Percentiles rank a stretch among this genome's conserved stretches.
Evolutionary conservation across 345 rosid species (phyloP).

Genomic region (Melaleuca quinquenervia): DNA sequence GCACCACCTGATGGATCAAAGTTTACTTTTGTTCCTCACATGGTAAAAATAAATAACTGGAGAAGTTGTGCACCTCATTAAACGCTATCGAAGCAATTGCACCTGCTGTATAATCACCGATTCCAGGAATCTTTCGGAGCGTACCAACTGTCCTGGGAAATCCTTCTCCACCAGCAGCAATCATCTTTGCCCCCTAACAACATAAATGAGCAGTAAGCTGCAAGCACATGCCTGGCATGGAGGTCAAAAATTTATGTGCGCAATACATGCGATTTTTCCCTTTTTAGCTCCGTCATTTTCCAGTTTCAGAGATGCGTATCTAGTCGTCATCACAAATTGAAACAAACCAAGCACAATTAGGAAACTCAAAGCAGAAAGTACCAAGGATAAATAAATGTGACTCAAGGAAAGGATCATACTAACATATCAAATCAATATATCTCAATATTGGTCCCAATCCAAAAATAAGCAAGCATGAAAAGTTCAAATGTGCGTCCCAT

Average conservation of each 20-base stretch:
- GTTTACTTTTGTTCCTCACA: background rate
- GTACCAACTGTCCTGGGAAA: constrained; percentile 43
- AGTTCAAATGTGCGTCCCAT: background rate
- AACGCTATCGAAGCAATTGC: constrained; percentile 76
- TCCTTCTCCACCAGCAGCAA: constrained; percentile 26
- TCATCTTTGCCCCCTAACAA: constrained; percentile 64
- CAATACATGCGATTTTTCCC: background rate
- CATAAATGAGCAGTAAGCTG: background rate
- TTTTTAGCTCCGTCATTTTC: background rate
- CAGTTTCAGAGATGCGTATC: background rate
- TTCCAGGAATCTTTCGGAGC: constrained; percentile 52
- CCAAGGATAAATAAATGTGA: background rate
- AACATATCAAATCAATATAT: background rate
- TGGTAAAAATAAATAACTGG: constrained; percentile 1
- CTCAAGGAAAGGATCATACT: background rate
- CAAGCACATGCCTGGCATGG: background rate
- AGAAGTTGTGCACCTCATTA: constrained; percentile 37
- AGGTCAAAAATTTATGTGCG: background rate
- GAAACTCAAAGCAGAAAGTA: background rate
- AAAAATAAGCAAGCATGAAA: background rate
- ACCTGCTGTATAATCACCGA: constrained; percentile 70
- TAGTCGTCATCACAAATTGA: background rate
- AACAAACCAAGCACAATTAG: background rate
- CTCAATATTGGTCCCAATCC: background rate
- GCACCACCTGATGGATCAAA: constrained; percentile 40